These are phyloP conservation scores for Aspergillus jensenii DNA, from an alignment of 2,329 filamentous ascomycete species.

Conservation along the genomic window DNA sequence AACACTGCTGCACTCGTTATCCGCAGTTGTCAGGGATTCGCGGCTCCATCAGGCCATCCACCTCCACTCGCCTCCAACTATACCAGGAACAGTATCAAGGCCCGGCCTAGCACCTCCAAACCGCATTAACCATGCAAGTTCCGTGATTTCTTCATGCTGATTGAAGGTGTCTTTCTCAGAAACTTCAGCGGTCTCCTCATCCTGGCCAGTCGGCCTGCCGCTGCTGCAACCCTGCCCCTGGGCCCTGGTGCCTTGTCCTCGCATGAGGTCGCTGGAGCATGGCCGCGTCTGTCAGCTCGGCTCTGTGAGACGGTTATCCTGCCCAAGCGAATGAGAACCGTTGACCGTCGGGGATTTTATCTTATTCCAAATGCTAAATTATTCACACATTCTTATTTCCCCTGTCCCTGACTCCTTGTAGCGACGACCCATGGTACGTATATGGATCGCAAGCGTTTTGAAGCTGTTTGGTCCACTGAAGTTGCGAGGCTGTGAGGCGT, in stretches of 20 bases:
- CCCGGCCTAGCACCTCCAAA: conserved; percentile 5
- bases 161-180: neutral
- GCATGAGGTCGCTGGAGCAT: conserved; percentile 1
- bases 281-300: neutral
- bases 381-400: neutral
- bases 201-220: neutral
- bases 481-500: neutral
- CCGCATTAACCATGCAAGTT: conserved; percentile 6
- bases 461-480: conserved; percentile 1
- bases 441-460: neutral
- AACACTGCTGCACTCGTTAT: neutral
- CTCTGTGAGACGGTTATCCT: neutral
- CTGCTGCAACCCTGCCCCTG: conserved; percentile 14
- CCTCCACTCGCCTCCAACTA: conserved; percentile 6
- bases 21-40: conserved; percentile 7
- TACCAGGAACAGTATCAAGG: conserved; percentile 10
- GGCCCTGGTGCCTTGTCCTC: conserved; percentile 14
- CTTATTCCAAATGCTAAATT: neutral
- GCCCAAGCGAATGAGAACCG: neutral
- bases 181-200: conserved; percentile 12
- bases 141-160: conserved; percentile 2
- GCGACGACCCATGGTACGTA: neutral
- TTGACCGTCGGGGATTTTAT: neutral
- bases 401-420: neutral
- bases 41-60: conserved; percentile 4